A percentile compares a stretch with the other conserved stretches of the same genome.
phyloP scores from a whole-genome alignment of 768 basidiomycete genomes.

The Russula dissimulans region DNA sequence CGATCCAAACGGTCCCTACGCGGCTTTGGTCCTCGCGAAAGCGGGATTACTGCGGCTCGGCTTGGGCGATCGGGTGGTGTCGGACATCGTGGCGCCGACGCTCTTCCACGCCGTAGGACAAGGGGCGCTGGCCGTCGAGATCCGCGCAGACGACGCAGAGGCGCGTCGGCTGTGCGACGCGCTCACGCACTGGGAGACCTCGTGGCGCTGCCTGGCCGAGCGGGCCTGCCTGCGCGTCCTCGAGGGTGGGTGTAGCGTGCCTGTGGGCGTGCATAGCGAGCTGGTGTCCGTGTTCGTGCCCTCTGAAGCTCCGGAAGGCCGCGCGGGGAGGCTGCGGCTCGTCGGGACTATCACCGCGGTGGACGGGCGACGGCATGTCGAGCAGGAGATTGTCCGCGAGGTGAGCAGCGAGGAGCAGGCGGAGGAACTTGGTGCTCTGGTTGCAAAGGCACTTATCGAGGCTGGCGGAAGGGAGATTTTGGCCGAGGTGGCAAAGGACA shows the following conservation, averaged over 20 bases:
- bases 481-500: constrained; percentile 70
- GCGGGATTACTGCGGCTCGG: constrained; percentile 83
- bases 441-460: constrained; percentile 58
- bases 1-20: constrained; percentile 65
- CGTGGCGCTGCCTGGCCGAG: constrained; percentile 75
- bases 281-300: constrained; percentile 26
- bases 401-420: constrained; percentile 51
- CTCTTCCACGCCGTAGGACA: constrained; percentile 90
- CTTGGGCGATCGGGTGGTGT: constrained; percentile 63
- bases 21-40: constrained; percentile 87
- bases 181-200: constrained; percentile 68
- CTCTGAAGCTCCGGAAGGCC: constrained; percentile 13
- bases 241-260: constrained; percentile 96
- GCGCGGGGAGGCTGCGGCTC: constrained; percentile 39
- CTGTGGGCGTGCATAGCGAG: constrained; percentile 70
- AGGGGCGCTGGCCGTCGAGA: constrained; percentile 84
- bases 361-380: constrained; percentile 62
- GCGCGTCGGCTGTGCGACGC: constrained; percentile 54
- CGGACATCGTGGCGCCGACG: constrained; percentile 62
- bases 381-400: constrained; percentile 45
- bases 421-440: constrained; percentile 53
- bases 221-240: constrained; percentile 79
- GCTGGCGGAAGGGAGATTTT: constrained; percentile 72
- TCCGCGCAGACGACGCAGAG: constrained; percentile 55
- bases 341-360: constrained; percentile 81